phyloP scores from a whole-genome alignment of 345 rosid species.

The Dipteronia sinensis region DNA sequence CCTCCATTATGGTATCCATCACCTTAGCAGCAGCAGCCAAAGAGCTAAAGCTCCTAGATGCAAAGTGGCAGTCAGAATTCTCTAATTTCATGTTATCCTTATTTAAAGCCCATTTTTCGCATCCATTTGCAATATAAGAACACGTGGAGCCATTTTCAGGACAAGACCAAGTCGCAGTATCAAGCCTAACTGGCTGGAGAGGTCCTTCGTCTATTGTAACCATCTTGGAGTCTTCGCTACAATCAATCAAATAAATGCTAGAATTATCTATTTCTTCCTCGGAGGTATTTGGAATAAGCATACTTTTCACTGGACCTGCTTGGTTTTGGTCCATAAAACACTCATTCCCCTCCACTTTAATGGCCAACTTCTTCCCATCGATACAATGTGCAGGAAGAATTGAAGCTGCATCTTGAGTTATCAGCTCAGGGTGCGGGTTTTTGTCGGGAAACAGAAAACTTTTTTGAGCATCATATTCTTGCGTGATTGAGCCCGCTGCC shows the following conservation, averaged over 20 bases:
- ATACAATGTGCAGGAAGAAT: slow-evolving; percentile 18
- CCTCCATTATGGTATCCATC: slow-evolving; percentile 40
- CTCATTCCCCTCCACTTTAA: slow-evolving; percentile 63
- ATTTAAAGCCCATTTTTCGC: slow-evolving; percentile 20
- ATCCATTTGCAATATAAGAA: slow-evolving; percentile 29
- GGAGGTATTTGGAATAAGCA: slow-evolving; percentile 18
- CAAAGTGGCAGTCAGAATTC: slow-evolving; percentile 30
- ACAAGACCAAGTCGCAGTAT: slow-evolving; percentile 36
- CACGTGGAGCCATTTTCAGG: slow-evolving; percentile 29
- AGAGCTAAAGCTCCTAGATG: slow-evolving; percentile 40
- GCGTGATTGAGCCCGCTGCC: slow-evolving; percentile 50
- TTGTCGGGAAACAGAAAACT: slow-evolving; percentile 29
- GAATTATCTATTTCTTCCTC: slow-evolving; percentile 19
- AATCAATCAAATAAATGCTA: slow-evolving; percentile 17
- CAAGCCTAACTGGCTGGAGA: slow-evolving; percentile 26
- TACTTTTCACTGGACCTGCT: slow-evolving; percentile 18
- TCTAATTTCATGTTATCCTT: slow-evolving; percentile 34
- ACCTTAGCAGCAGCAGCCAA: slow-evolving; percentile 45
- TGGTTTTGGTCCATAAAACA: slow-evolving; percentile 28
- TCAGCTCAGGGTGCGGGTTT: slow-evolving; percentile 30
- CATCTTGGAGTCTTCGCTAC: slow-evolving; percentile 36
- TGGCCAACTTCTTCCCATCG: slow-evolving; percentile 32
- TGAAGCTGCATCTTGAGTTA: slow-evolving; percentile 14
- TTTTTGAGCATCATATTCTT: slow-evolving; percentile 47
- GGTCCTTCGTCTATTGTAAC: slow-evolving; percentile 31